Evolutionary conservation across 495 filamentous ascomycete species (phyloP).

Genomic region (Collariella sp.): DNA sequence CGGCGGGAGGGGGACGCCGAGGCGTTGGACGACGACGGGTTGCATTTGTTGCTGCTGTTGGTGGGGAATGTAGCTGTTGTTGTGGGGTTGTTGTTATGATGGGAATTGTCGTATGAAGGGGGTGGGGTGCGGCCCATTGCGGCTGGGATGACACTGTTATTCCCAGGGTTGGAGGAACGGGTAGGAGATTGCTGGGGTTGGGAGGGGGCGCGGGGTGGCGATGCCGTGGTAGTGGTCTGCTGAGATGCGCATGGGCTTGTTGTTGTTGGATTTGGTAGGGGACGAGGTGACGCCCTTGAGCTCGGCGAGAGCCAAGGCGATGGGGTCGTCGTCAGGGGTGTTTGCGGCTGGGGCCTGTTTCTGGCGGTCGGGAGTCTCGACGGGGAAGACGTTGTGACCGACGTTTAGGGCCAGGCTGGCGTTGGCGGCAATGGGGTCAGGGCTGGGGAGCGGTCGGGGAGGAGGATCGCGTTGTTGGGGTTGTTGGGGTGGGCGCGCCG

Average conservation of each 20-base stretch:
- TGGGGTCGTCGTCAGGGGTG: constrained; percentile 60
- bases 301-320: constrained; percentile 85
- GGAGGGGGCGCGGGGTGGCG: constrained; percentile 65
- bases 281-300: constrained; percentile 70
- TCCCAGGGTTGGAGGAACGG: neutral
- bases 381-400: constrained; percentile 92
- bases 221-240: constrained; percentile 92
- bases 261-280: constrained; percentile 29
- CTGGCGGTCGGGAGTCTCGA: constrained; percentile 66
- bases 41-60: neutral
- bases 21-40: constrained; percentile 45
- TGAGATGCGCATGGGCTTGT: constrained; percentile 63
- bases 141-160: constrained; percentile 37
- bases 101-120: constrained; percentile 72
- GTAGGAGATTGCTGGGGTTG: no score
- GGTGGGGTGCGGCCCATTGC: constrained; percentile 64
- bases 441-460: constrained; percentile 44
- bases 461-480: constrained; percentile 25
- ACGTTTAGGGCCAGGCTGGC: constrained; percentile 94
- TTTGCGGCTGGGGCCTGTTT: constrained; percentile 25
- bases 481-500: constrained; percentile 8
- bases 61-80: neutral
- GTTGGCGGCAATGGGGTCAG: constrained; percentile 87
- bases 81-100: constrained; percentile 36
- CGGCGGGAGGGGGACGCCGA: constrained; percentile 89